Conservation (phyloP, 805 yeast species). For the Millerozyma miso region DNA sequence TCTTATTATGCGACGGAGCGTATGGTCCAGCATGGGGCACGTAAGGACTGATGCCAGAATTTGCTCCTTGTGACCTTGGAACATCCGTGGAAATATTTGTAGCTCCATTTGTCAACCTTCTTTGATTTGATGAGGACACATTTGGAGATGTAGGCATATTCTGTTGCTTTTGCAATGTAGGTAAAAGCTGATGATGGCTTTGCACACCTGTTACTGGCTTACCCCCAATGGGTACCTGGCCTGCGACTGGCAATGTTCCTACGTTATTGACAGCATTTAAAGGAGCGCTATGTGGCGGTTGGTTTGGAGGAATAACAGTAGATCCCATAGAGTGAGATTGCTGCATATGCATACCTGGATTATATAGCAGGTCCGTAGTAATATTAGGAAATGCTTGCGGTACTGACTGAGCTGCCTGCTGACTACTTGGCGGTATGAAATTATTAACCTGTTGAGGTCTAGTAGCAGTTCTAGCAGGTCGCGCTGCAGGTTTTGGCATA, state of each 20-base stretch:
- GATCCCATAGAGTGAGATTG: background rate
- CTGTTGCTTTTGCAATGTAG: background rate
- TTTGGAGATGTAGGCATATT: no score
- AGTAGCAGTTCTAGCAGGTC: conserved; percentile 29
- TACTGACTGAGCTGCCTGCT: conserved; percentile 2
- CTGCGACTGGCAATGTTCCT: background rate
- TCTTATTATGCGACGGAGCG: conserved; percentile 31
- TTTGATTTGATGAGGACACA: background rate
- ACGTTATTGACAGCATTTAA: background rate
- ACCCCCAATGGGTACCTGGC: background rate
- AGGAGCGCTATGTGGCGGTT: background rate
- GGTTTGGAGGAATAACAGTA: background rate
- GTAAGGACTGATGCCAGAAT: conserved; percentile 33
- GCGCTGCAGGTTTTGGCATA: conserved; percentile 21
- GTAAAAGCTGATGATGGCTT: background rate
- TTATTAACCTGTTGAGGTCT: conserved; percentile 14
- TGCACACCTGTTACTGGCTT: background rate
- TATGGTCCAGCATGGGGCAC: conserved; percentile 43
- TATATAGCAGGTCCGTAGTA: conserved; percentile 7
- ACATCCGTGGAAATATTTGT: conserved; percentile 20
- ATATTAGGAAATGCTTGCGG: background rate
- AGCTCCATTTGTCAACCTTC: background rate
- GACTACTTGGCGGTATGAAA: conserved; percentile 7
- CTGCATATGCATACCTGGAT: background rate
- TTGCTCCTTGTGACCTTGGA: conserved; percentile 14